Evolutionary conservation across 768 basidiomycete genomes (phyloP), one percentile per base, ranked within the genome.

Genomic region (Russula virescens): DNA sequence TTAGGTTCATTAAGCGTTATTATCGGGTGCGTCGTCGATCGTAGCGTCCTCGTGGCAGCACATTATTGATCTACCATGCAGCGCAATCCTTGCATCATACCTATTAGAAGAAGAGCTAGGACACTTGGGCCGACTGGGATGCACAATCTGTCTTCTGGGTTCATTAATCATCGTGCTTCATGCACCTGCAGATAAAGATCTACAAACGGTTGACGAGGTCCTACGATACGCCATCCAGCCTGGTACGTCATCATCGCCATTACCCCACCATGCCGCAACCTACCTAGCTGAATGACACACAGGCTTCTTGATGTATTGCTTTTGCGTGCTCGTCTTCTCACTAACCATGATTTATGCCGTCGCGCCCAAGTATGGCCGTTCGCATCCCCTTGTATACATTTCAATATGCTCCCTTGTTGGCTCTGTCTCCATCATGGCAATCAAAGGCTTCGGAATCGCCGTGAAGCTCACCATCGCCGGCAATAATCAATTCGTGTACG

Each of bases 381-480:
- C 85, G 60, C 94, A 89, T 66, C 97, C 97, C 2, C 68, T 94
- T 64, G 89, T 97, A 34, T 98, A 97, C 76, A 83, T 98, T 66
- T 94, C 94, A 28, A 96, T 99, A 70, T 98, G 97, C 75, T 98
- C 95, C 13, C 74, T 98, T 61, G 94, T 94, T 48, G 97, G 97
- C 13, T 94, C 92, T 34, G 85, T 99, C 48, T 94, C 93, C n/a
- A 86, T 98, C 75, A 98, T 99, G 97, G 89, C 94, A 46, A 90
- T 98, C 80, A 99, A 99, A 78, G 96, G 94, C 52, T 94, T 99
- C 69, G 97, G 97, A 49, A 87, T 98, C 51, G 96, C 97, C 2
- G 83, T 99, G 70, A 98, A 98, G 74, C 82, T 99, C 61, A 98
- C 94, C 0, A 77, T 98, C 61, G 81, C 84, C 11, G 95, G 96